Percentiles rank a stretch among this genome's conserved stretches.
phyloP scores from a whole-genome alignment of 2,329 filamentous ascomycete species.

The Metarhizium anisopliae region DNA sequence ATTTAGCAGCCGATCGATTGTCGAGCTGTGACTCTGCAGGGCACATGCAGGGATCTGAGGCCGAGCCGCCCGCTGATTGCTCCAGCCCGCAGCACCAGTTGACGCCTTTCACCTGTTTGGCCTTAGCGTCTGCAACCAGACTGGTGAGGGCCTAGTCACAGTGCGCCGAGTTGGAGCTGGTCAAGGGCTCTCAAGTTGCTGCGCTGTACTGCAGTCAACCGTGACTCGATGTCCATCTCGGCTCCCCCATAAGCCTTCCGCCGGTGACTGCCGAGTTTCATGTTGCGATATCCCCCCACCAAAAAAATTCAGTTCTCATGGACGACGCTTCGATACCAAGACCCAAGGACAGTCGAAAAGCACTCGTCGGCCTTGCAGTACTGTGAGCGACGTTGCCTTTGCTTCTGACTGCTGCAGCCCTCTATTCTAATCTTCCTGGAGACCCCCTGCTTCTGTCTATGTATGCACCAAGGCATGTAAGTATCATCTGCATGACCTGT shows the following conservation, averaged over 20 bases:
- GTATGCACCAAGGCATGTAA: background rate
- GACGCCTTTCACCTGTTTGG: background rate
- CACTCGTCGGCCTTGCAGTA: too few relatives aligned
- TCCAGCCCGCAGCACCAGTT: background rate
- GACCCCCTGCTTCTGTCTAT: background rate
- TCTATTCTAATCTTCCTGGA: background rate
- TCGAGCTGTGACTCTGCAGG: conserved; percentile 4
- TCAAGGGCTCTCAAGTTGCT: too few relatives aligned
- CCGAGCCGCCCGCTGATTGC: background rate
- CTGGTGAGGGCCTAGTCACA: background rate
- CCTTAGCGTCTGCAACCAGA: background rate
- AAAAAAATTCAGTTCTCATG: too few relatives aligned
- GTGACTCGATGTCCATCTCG: too few relatives aligned
- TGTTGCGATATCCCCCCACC: too few relatives aligned
- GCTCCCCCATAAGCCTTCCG: too few relatives aligned
- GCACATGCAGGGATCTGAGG: background rate
- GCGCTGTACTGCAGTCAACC: too few relatives aligned
- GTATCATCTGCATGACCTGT: conserved; percentile 4
- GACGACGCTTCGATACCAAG: too few relatives aligned
- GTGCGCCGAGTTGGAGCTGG: background rate
- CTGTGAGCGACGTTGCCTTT: background rate
- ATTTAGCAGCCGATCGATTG: conserved; percentile 7
- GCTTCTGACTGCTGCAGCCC: background rate
- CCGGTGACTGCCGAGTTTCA: too few relatives aligned
- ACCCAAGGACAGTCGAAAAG: too few relatives aligned